Evolutionary conservation across 805 yeast genomes (phyloP).

Genomic region (Suhomyces xylopsoci): DNA sequence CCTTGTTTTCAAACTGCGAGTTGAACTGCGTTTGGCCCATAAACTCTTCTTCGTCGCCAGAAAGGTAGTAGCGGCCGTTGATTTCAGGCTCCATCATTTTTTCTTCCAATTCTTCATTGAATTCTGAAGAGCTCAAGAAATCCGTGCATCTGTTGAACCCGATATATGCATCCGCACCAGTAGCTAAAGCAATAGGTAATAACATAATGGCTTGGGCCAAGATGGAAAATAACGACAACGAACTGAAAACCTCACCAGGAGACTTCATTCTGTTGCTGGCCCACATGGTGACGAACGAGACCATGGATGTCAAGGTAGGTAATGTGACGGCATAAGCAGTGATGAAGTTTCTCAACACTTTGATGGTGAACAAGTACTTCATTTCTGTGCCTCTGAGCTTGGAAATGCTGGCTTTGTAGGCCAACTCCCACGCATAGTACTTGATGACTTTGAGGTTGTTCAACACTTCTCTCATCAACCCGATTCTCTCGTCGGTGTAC

Average conservation of each 20-base stretch:
- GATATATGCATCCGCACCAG: slow-evolving; percentile 44
- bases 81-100: slow-evolving; percentile 5
- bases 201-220: slow-evolving; percentile 44
- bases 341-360: slow-evolving; percentile 39
- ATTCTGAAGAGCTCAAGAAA: slow-evolving; percentile 19
- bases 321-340: slow-evolving; percentile 45
- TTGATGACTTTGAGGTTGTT: slow-evolving; percentile 42
- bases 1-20: neutral
- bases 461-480: slow-evolving; percentile 42
- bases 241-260: slow-evolving; percentile 41
- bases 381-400: slow-evolving; percentile 39
- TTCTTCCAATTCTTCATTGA: slow-evolving; percentile 10
- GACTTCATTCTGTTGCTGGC: slow-evolving; percentile 38
- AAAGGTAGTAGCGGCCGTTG: neutral
- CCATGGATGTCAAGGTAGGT: slow-evolving; percentile 43
- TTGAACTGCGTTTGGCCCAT: slow-evolving; percentile 2
- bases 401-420: slow-evolving; percentile 36
- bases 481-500: slow-evolving; percentile 41
- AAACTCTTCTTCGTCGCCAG: slow-evolving; percentile 5
- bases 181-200: slow-evolving; percentile 42
- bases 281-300: slow-evolving; percentile 45
- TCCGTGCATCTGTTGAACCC: slow-evolving; percentile 32
- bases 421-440: slow-evolving; percentile 46
- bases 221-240: slow-evolving; percentile 40
- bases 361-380: slow-evolving; percentile 39